These are phyloP conservation scores for Neonectria ditissima DNA, from an alignment of 2,329 filamentous ascomycete species.

Conservation along the genomic window DNA sequence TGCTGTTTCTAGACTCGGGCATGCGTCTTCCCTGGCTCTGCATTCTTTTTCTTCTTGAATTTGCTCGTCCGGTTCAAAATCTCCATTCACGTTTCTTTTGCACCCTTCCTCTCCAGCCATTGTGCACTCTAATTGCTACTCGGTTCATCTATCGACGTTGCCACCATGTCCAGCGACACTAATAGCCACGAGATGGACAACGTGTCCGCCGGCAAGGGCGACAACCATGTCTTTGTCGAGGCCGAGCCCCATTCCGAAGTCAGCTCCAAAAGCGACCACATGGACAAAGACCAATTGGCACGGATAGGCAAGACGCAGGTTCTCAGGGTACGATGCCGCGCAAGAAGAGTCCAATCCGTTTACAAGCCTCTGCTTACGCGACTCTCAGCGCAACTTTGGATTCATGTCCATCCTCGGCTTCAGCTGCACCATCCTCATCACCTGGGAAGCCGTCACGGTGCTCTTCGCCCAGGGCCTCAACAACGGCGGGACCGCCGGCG, in stretches of 20 bases:
- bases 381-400: constrained; percentile 59
- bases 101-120: constrained; percentile 4
- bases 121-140: too few relatives aligned
- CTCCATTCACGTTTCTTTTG: not conserved
- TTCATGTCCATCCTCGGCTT: constrained; percentile 64
- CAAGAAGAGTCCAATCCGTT: not conserved
- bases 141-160: not conserved
- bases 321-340: constrained; percentile 36
- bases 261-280: constrained; percentile 28
- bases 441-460: constrained; percentile 61
- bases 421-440: constrained; percentile 63
- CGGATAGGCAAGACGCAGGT: constrained; percentile 47
- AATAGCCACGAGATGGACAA: constrained; percentile 43
- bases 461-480: constrained; percentile 50
- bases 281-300: constrained; percentile 43
- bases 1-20: not conserved
- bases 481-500: constrained; percentile 58
- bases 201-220: constrained; percentile 29
- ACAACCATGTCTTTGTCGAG: constrained; percentile 21
- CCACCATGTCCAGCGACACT: constrained; percentile 37
- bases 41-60: not conserved
- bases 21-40: not conserved
- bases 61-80: not conserved
- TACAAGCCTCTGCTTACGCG: constrained; percentile 13
- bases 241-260: constrained; percentile 36